A percentile compares a stretch with the other conserved stretches of the same genome.
phyloP scores from a whole-genome alignment of 2,329 filamentous ascomycete genomes.

The Fusarium tuaranense region DNA sequence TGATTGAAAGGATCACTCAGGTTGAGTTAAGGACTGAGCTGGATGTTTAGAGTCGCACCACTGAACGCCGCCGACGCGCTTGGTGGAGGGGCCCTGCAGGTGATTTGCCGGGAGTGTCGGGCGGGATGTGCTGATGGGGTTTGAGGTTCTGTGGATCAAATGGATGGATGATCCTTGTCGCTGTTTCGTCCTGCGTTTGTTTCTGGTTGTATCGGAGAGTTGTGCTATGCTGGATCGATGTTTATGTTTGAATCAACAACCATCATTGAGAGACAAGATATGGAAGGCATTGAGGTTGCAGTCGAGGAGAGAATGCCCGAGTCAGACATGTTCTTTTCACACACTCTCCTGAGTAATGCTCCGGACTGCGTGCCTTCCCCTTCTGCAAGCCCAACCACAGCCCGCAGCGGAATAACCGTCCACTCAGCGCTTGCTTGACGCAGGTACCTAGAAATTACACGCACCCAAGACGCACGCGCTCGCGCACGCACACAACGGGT shows the following conservation, averaged over 20 bases:
- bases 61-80: constrained; percentile 23
- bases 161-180: constrained; percentile 9
- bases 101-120: constrained; percentile 2
- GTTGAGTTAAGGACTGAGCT: constrained; percentile 1
- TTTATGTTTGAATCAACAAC: not conserved
- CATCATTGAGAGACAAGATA: not conserved
- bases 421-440: not conserved
- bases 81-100: constrained; percentile 1
- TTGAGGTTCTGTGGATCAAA: not conserved
- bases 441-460: not conserved
- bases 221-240: not conserved
- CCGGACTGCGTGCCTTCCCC: not conserved
- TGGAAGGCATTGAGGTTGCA: not conserved
- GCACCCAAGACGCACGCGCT: constrained; percentile 8
- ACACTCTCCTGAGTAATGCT: not conserved
- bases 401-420: not conserved
- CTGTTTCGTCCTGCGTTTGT: constrained; percentile 9
- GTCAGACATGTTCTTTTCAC: not conserved
- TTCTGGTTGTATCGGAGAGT: not conserved
- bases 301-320: not conserved
- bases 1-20: not conserved
- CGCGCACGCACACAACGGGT: not conserved
- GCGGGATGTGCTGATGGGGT: not conserved
- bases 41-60: constrained; percentile 31
- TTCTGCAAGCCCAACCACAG: not conserved